Conservation (phyloP, 768 basidiomycete species). For the Leucosporidium scottii region DNA sequence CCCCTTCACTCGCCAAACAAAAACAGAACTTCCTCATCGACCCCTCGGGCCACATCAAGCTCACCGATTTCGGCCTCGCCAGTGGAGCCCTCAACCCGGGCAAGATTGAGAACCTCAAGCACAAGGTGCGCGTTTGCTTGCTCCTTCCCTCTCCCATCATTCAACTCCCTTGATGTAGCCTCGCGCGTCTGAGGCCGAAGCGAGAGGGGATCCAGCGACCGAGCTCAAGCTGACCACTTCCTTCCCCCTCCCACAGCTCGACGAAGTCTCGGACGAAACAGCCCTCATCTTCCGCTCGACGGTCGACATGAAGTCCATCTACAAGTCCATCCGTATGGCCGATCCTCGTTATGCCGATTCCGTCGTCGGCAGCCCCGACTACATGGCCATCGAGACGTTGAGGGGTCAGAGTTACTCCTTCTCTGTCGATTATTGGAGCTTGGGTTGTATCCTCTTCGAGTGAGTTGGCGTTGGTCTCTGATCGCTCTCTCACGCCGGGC, state of each 20-base stretch:
- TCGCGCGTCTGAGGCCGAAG: too few species aligned
- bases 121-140: conserved; percentile 56
- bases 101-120: conserved; percentile 86
- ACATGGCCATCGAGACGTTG: conserved; percentile 78
- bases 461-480: conserved; percentile 37
- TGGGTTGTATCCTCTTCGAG: conserved; percentile 97
- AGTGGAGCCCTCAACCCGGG: conserved; percentile 92
- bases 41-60: conserved; percentile 88
- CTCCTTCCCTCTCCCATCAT: neutral
- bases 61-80: conserved; percentile 95
- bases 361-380: conserved; percentile 95
- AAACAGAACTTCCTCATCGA: conserved; percentile 94
- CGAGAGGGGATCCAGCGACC: too few species aligned
- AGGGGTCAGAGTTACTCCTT: conserved; percentile 91
- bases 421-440: conserved; percentile 96
- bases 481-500: neutral
- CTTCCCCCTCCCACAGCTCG: conserved; percentile 54
- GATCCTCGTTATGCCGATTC: conserved; percentile 94
- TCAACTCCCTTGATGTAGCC: neutral
- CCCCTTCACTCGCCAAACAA: neutral
- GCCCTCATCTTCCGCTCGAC: conserved; percentile 84
- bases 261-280: conserved; percentile 83
- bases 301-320: conserved; percentile 86
- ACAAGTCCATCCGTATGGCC: conserved; percentile 80
- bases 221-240: neutral